Percentiles rank a stretch among this genome's conserved stretches.
Evolutionary conservation across 371 early-diverging fungal species (phyloP).

Genomic region (Saksenaea vasiformis): DNA sequence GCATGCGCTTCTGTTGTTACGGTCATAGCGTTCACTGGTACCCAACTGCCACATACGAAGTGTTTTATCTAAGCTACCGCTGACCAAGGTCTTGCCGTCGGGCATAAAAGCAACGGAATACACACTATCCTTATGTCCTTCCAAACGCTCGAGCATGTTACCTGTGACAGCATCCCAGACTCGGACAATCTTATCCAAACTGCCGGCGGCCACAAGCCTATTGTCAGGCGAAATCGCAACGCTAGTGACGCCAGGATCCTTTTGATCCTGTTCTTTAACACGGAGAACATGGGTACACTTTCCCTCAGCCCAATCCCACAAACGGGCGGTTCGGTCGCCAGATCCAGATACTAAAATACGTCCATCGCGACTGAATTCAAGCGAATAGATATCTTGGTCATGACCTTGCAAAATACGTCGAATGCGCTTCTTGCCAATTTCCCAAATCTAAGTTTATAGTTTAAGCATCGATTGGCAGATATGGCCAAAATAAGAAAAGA

Average conservation of each 20-base stretch:
- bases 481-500: not conserved
- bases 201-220: constrained; percentile 74
- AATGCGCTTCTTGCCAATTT: constrained; percentile 63
- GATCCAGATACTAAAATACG: constrained; percentile 85
- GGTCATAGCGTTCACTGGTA: constrained; percentile 18
- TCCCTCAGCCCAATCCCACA: constrained; percentile 84
- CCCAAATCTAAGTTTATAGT: constrained; percentile 59
- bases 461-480: not conserved
- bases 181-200: constrained; percentile 87
- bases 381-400: constrained; percentile 91
- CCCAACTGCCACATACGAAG: constrained; percentile 88
- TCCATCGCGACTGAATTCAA: constrained; percentile 93
- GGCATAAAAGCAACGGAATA: constrained; percentile 93
- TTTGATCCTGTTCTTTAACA: constrained; percentile 74
- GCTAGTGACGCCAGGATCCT: constrained; percentile 90
- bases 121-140: constrained; percentile 95
- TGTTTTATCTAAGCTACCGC: constrained; percentile 93
- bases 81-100: constrained; percentile 85
- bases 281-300: constrained; percentile 64
- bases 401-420: constrained; percentile 79
- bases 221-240: constrained; percentile 85
- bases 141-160: constrained; percentile 76
- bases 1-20: constrained; percentile 46
- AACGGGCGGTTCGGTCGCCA: constrained; percentile 86
- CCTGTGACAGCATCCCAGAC: constrained; percentile 87